Evolutionary conservation across 169 alveolate species (phyloP), one percentile per base, ranked within the genome.

Genomic region (Pseudocohnilembus persalinus): DNA sequence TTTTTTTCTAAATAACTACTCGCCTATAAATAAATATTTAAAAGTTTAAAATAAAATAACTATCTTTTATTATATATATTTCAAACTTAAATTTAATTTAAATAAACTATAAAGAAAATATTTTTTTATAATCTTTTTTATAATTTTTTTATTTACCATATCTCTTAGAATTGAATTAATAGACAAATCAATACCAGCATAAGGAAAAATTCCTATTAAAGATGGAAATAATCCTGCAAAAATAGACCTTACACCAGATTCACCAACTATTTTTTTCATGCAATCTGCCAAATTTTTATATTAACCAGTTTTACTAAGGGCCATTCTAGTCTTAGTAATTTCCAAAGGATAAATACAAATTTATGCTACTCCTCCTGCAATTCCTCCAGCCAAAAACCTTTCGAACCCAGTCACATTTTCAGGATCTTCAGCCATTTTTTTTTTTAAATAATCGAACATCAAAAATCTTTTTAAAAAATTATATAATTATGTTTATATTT

Each of bases 321-420:
- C 89, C 74, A 90, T 73, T 1, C 94, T 89, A 35, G 94, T 90
- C 92, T 90, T 90, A 77, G 89, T 90, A 16, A 88, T 73, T 86
- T 90, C 94, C 90, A 90, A 81, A 26, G 94, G 94, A 74, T 90
- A 90, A 15, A 90, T 88, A 35, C 75, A 31, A 27, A 90, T 82
- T 75, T 90, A 92, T 4, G 91, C 93, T 85, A 77, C 64, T 88
- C 75, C 29, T 89, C 94, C 81, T 88, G 91, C 29, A 68, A 34
- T 26, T 83, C 93, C 16, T 89, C 94, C 68, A 89, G 88, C 85
- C 73, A 90, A 72, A 29, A 90, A 35, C 68, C 83, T 88, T 74
- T 90, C 94, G 26, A n/a, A 27, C n/a, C 83, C 31, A 11, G 76
- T 29, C 27, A 31, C 32, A 77, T 83, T 32, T 77, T 81, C 77